Percentiles rank a stretch among this genome's conserved stretches.
Conservation (phyloP, 2,329 filamentous ascomycete genomes). For the Dissoconium aciculare region DNA sequence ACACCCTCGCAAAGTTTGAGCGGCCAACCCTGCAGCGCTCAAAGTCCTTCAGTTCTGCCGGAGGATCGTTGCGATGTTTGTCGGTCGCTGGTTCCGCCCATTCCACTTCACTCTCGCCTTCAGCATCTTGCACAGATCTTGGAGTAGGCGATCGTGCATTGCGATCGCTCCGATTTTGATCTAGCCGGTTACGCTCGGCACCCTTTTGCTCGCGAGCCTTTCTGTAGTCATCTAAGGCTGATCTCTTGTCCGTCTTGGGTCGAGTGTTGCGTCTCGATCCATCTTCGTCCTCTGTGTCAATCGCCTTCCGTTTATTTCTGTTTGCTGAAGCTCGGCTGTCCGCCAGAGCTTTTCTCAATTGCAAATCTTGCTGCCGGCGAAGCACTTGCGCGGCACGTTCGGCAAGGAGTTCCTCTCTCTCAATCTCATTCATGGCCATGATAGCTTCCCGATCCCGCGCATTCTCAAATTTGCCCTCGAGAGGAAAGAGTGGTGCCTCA, state of each 20-base stretch:
- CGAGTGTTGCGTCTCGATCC: conserved; percentile 45
- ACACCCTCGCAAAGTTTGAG: conserved; percentile 75
- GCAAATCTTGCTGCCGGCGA: conserved; percentile 63
- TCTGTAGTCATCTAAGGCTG: conserved; percentile 58
- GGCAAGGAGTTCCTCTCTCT: conserved; percentile 78
- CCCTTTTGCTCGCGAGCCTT: conserved; percentile 45
- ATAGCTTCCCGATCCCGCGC: conserved; percentile 46
- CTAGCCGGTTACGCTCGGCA: conserved; percentile 32
- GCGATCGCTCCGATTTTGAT: conserved; percentile 25
- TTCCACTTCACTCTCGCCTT: conserved; percentile 66
- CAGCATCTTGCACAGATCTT: conserved; percentile 40
- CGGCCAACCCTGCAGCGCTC: conserved; percentile 73
- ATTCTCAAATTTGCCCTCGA: conserved; percentile 67
- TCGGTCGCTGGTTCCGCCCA: conserved; percentile 44
- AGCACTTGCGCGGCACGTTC: conserved; percentile 75
- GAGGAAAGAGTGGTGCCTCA: conserved; percentile 56
- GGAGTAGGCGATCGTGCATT: conserved; percentile 31
- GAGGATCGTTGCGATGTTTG: conserved; percentile 40
- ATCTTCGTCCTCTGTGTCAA: conserved; percentile 64
- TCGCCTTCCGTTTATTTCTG: conserved; percentile 58
- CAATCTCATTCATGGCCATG: conserved; percentile 73
- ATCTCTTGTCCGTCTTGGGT: conserved; percentile 32
- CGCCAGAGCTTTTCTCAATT: conserved; percentile 60
- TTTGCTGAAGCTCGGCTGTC: conserved; percentile 40
- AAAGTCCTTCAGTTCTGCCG: conserved; percentile 63